Evolutionary conservation across 1,284 basidiomycete species (phyloP).

Genomic region (Cryptococcus maquisensis): DNA sequence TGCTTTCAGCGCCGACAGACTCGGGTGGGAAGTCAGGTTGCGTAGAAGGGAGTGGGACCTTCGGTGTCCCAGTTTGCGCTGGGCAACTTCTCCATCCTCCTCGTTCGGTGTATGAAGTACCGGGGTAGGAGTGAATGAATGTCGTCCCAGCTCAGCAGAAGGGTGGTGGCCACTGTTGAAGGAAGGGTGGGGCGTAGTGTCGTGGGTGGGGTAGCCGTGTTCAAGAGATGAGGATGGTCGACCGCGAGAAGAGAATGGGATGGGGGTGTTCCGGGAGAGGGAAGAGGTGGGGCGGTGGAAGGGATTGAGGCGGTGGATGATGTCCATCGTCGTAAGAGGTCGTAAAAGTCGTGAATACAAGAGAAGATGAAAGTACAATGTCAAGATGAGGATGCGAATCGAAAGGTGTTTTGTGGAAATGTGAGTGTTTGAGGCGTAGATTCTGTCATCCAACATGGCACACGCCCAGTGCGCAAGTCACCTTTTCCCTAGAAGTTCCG

Average conservation of each 20-base stretch:
- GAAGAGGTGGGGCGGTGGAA: slow-evolving; percentile 13
- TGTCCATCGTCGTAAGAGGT: slow-evolving; percentile 13
- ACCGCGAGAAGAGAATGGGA: background rate
- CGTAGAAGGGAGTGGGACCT: slow-evolving; percentile 17
- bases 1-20: slow-evolving; percentile 25
- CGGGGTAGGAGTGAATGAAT: background rate
- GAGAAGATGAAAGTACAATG: too few relatives aligned
- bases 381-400: too few relatives aligned
- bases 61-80: background rate
- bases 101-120: too few relatives aligned
- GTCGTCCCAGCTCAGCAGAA: background rate
- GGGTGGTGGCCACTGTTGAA: background rate
- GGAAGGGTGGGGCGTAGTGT: slow-evolving; percentile 1
- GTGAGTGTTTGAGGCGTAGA: too few relatives aligned
- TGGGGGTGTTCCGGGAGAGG: slow-evolving; percentile 4
- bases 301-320: slow-evolving; percentile 19
- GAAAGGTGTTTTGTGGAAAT: too few relatives aligned
- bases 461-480: too few relatives aligned
- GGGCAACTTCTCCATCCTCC: too few relatives aligned
- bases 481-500: too few relatives aligned
- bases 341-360: too few relatives aligned
- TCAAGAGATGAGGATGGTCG: slow-evolving; percentile 17
- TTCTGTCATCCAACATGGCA: too few relatives aligned
- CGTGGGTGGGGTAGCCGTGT: background rate
- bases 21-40: slow-evolving; percentile 32